Evolutionary conservation across 495 filamentous ascomycete species (phyloP), one percentile per base, ranked within the genome.

Genomic region (Chaetomidium leptoderma): DNA sequence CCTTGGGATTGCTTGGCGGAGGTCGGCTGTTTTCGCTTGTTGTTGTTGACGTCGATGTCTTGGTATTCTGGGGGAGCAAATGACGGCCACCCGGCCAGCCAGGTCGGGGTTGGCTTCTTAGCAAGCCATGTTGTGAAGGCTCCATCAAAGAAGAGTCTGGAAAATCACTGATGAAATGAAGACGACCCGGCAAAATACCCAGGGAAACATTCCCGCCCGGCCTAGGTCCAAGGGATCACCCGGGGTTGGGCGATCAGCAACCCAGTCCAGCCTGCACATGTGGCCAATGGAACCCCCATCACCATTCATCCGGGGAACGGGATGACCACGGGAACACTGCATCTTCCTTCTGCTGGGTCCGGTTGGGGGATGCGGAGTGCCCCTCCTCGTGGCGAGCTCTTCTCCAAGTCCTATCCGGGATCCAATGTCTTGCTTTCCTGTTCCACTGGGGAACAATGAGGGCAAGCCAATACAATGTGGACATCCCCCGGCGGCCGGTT

Each of bases 221-320:
- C n/a, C 27, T 17, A 13, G 29, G 10, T 17, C 39, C 27, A n/a
- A 21, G 14, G 29, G 10, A 21, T 8, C 17, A 35, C 13, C 3
- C 35, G 21, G 19, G 10, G 7, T 26, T 26, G n/a, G 27, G 17
- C 53, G 24, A 56, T 48, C 32, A 57, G 0, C 54, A 19, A 10
- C 44, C 11, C 32, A 40, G 44, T 23, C 33, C 44, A 24, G 33
- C 43, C 44, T 24, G 8, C 32, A 8, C 9, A 10, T 13, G 32
- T 9, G 54, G 43, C 54, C 54, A 57, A 48, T 57, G 54, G n/a
- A 3, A 21, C 54, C 35, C 54, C 35, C 23, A 21, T 23, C 43
- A 29, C 10, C 44, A 48, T 48, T 57, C 44, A 57, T 47, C 54
- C 54, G 54, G 43, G 45, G 33, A 47, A 36, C n/a, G 2, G 52